Percentiles rank a stretch among this genome's conserved stretches.
phyloP scores from a whole-genome alignment of 2,329 filamentous ascomycete species.

The Beauveria rudraprayagi region DNA sequence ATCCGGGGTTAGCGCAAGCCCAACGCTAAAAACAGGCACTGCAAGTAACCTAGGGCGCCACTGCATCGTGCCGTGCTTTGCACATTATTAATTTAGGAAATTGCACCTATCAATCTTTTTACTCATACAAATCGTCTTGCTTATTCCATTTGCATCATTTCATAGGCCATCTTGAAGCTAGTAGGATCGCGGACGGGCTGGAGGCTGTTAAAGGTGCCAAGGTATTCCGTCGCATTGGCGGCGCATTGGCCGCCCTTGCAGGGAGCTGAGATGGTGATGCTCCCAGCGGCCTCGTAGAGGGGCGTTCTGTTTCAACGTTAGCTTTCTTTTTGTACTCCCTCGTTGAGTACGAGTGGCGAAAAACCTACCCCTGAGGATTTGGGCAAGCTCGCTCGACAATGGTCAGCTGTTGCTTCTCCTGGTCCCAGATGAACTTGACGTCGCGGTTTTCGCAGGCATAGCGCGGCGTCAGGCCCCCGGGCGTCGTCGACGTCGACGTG shows the following conservation, averaged over 20 bases:
- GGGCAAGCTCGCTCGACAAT: constrained; percentile 39
- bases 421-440: constrained; percentile 36
- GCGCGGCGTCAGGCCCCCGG: constrained; percentile 24
- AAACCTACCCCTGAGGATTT: constrained; percentile 27
- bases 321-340: not conserved
- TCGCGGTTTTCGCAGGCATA: constrained; percentile 34
- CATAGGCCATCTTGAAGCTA: constrained; percentile 8
- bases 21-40: not conserved
- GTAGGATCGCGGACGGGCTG: constrained; percentile 11
- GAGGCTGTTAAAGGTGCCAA: constrained; percentile 10
- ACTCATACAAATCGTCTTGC: not conserved
- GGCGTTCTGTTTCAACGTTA: constrained; percentile 8
- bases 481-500: constrained; percentile 28
- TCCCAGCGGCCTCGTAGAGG: constrained; percentile 15
- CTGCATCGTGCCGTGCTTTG: not conserved
- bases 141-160: constrained; percentile 3
- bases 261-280: constrained; percentile 11
- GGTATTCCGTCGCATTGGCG: constrained; percentile 12
- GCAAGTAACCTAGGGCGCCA: not conserved
- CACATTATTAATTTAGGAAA: not conserved
- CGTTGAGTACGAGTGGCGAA: not conserved
- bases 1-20: constrained; percentile 3
- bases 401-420: constrained; percentile 24
- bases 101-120: not conserved
- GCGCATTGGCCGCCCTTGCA: constrained; percentile 9